Conservation (phyloP, 345 rosid genomes). For the Eucalyptus cladocalyx region DNA sequence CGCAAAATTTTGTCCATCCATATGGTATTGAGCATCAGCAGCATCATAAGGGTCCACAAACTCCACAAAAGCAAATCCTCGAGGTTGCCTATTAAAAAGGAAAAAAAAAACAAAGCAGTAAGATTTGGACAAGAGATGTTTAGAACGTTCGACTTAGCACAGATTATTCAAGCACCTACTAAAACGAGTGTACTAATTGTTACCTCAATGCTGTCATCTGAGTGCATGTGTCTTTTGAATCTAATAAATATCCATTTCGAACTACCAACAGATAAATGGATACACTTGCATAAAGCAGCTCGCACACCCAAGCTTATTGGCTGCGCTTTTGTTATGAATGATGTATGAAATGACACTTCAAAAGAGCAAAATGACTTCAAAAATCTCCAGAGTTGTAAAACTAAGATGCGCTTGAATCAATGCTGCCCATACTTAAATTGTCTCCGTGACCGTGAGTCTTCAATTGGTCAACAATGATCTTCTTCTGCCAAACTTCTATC, state of each 20-base stretch:
- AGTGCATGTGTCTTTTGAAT: neutral
- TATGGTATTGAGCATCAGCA: constrained; percentile 73
- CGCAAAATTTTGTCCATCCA: constrained; percentile 78
- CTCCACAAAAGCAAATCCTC: constrained; percentile 98
- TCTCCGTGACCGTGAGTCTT: constrained; percentile 34
- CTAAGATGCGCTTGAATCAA: constrained; percentile 55
- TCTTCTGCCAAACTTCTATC: constrained; percentile 72
- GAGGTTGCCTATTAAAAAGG: constrained; percentile 57
- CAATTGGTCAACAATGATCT: constrained; percentile 26
- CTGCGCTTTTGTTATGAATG: constrained; percentile 61
- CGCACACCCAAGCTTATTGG: constrained; percentile 21
- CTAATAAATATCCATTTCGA: constrained; percentile 12
- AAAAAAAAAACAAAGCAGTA: neutral
- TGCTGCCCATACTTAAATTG: constrained; percentile 33
- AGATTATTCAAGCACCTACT: neutral
- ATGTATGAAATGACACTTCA: constrained; percentile 62
- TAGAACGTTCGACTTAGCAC: neutral
- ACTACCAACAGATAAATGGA: constrained; percentile 28
- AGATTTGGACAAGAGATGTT: neutral
- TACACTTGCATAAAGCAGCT: constrained; percentile 17
- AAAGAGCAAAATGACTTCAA: constrained; percentile 67
- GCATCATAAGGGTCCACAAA: constrained; percentile 90
- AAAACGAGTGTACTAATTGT: constrained; percentile 4
- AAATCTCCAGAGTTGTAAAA: constrained; percentile 65
- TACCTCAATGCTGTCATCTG: constrained; percentile 7